Evolutionary conservation across 257 asterid species (phyloP).

Genomic region (Scutellaria baicalensis): DNA sequence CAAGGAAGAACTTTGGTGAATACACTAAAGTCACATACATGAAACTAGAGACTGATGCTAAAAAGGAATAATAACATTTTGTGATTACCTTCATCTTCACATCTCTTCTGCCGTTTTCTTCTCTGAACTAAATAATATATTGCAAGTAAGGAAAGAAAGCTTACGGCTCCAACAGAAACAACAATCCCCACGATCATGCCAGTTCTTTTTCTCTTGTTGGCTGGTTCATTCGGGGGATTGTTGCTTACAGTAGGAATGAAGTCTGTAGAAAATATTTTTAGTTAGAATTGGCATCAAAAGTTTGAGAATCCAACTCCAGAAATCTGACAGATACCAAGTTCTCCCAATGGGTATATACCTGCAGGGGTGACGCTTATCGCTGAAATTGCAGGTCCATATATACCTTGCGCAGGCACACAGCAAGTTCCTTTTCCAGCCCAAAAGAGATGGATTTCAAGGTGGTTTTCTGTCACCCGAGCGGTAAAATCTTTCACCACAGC

Average conservation of each 20-base stretch:
- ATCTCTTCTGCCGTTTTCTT: constrained; percentile 30
- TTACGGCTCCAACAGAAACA: constrained; percentile 33
- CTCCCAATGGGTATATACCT: constrained; percentile 25
- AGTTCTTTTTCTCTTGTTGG: constrained; percentile 27
- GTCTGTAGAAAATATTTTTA: constrained; percentile 27
- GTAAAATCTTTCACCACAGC: constrained; percentile 38
- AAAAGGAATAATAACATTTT: not conserved
- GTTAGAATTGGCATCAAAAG: not conserved
- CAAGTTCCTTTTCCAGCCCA: constrained; percentile 97
- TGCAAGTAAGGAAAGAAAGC: constrained; percentile 31
- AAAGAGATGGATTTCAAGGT: constrained; percentile 72
- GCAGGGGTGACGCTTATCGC: constrained; percentile 72
- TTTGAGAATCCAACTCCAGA: not conserved
- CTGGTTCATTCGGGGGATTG: constrained; percentile 38
- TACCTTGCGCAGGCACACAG: constrained; percentile 61
- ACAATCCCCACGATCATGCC: constrained; percentile 62
- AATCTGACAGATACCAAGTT: not conserved
- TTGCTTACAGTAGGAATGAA: constrained; percentile 49
- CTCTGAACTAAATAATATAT: constrained; percentile 26
- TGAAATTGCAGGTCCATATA: constrained; percentile 70
- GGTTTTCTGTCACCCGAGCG: constrained; percentile 50
- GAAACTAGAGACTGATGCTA: not conserved
- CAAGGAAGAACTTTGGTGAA: not conserved
- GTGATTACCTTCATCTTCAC: constrained; percentile 51
- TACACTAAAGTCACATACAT: not conserved